phyloP scores from a whole-genome alignment of 2,329 filamentous ascomycete species.

The Phyllosticta paracitricarpa region DNA sequence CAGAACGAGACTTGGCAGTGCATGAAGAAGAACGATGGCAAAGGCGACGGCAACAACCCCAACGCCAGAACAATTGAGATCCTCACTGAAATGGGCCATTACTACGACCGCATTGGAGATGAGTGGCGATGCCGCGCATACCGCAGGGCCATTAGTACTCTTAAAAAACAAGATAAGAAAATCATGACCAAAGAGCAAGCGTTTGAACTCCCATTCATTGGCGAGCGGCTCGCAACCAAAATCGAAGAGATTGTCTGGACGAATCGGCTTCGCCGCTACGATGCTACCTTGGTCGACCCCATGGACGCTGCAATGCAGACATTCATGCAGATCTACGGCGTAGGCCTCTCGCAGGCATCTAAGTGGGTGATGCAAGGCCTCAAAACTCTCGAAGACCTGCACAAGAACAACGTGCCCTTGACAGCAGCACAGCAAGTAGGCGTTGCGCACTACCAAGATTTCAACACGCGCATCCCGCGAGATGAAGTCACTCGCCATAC shows the following conservation, averaged over 20 bases:
- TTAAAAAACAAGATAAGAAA: constrained; percentile 55
- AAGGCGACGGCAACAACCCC: constrained; percentile 45
- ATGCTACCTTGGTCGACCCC: constrained; percentile 58
- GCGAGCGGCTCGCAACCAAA: constrained; percentile 64
- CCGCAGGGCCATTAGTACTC: constrained; percentile 62
- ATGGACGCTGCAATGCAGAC: constrained; percentile 53
- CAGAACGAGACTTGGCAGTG: constrained; percentile 41
- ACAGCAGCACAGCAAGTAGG: constrained; percentile 64
- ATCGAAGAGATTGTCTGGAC: constrained; percentile 83
- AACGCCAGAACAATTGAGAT: constrained; percentile 69
- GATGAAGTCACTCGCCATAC: constrained; percentile 64
- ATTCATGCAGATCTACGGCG: constrained; percentile 74
- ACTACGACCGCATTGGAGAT: constrained; percentile 67
- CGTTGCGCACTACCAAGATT: constrained; percentile 69
- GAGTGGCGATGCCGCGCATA: constrained; percentile 69
- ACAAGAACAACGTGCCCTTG: constrained; percentile 47
- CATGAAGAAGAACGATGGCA: constrained; percentile 46
- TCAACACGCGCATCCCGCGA: constrained; percentile 68
- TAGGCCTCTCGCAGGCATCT: constrained; percentile 58
- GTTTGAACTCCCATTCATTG: constrained; percentile 56
- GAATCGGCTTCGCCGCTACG: constrained; percentile 58
- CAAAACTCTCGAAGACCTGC: constrained; percentile 63
- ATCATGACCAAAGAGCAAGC: constrained; percentile 64
- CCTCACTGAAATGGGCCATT: constrained; percentile 66
- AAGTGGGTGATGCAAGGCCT: constrained; percentile 70